Evolutionary conservation across 2,329 filamentous ascomycete genomes (phyloP), one percentile per base, ranked within the genome.

Genomic region (Trichoderma cornu-damae): DNA sequence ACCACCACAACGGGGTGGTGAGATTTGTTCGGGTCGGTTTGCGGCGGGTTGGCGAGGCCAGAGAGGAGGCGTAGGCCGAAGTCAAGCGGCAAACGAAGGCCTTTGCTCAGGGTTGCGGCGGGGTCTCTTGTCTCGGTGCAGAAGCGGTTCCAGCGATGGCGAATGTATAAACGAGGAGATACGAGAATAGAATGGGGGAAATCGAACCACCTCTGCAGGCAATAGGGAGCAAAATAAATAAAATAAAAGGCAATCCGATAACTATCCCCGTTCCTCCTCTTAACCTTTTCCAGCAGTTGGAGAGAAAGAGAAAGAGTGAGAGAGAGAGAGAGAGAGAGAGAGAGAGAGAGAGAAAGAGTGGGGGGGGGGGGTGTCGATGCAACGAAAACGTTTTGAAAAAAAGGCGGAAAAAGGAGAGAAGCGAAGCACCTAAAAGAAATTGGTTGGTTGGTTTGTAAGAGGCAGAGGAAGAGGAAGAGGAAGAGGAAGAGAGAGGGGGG

Each of bases 31-130:
- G 16, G 65, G 16, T 69, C 69, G 69, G 70, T 68, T 72, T 67
- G 70, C 66, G 62, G 67, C 70, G 70, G 70, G 65, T 70, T 61
- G 61, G 61, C 51, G 63, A 70, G 67, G 67, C 60, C 61, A 63
- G 65, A 60, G 61, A 57, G 57, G n/a, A 34, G 16, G 51, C 59
- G 42, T 53, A 59, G 57, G 60, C 62, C 60, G 62, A 62, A 62
- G 60, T 59, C 42, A 59, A 59, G 57, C 57, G 57, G 24, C 32
- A 48, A 32, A 52, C 49, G 37, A 40, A 42, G 26, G 24, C 26
- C 37, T n/a, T 22, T 43, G 18, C 24, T 26, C 42, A 11, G 32
- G 47, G 34, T 24, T 40, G 35, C 38, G 22, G 32, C 26, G 57
- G 57, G 57, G 53, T 56, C 35, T 30, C 14, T 16, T 56, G 40